Conservation (phyloP, 2,329 filamentous ascomycete genomes). For the Fusarium mangiferae region DNA sequence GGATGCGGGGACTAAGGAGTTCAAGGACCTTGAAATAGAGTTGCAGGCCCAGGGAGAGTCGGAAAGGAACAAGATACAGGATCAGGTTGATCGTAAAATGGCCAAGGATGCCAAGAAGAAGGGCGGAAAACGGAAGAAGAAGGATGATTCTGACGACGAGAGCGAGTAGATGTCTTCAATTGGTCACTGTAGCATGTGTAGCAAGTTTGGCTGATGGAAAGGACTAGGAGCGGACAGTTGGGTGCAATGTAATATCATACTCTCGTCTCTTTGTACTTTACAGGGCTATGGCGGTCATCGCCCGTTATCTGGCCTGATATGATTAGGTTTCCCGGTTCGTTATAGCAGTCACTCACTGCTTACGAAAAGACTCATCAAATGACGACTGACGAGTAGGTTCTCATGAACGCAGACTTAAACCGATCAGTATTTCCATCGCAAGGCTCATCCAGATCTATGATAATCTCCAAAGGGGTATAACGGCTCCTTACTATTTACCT, state of each 20-base stretch:
- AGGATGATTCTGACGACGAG: slow-evolving; percentile 48
- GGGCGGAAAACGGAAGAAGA: slow-evolving; percentile 52
- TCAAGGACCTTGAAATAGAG: slow-evolving; percentile 70
- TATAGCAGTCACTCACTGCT: not conserved
- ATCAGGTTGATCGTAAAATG: slow-evolving; percentile 80
- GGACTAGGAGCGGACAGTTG: not conserved
- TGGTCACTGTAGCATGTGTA: not conserved
- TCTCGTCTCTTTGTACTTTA: not conserved
- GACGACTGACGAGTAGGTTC: not conserved
- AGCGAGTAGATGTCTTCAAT: slow-evolving; percentile 41
- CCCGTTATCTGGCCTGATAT: not conserved
- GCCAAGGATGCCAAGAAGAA: slow-evolving; percentile 64
- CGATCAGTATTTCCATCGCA: not conserved
- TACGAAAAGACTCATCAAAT: not conserved
- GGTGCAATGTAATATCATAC: not conserved
- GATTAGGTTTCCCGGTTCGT: not conserved
- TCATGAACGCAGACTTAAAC: not conserved
- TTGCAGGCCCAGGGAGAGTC: slow-evolving; percentile 74
- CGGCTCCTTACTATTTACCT: slow-evolving; percentile 20
- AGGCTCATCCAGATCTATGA: slow-evolving; percentile 1
- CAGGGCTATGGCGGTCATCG: not conserved
- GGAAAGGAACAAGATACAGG: slow-evolving; percentile 80
- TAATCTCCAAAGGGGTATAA: slow-evolving; percentile 29
- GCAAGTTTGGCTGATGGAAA: not conserved
- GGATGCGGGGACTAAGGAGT: slow-evolving; percentile 80